A percentile compares a stretch with the other conserved stretches of the same genome.
phyloP scores from a whole-genome alignment of 257 asterid genomes.

The Capsicum rhomboideum region DNA sequence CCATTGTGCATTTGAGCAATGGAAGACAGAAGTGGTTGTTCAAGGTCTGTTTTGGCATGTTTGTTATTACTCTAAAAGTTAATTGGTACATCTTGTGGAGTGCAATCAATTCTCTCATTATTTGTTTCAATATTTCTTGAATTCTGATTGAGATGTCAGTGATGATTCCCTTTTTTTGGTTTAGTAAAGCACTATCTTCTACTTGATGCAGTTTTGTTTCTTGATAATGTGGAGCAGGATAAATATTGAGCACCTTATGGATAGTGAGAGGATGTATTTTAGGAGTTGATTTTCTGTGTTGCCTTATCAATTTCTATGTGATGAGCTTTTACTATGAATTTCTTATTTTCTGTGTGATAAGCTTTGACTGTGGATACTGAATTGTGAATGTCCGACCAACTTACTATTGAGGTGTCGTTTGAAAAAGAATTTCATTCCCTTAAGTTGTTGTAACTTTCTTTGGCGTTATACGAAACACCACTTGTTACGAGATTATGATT shows the following conservation, averaged over 20 bases:
- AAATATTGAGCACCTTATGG: background rate
- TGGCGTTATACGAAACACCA: background rate
- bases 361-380: background rate
- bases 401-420: background rate
- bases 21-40: constrained; percentile 67
- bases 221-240: background rate
- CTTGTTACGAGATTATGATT: background rate
- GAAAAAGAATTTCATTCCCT: background rate
- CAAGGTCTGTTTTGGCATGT: constrained; percentile 48
- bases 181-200: background rate
- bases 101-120: background rate
- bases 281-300: background rate
- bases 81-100: background rate
- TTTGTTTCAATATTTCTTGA: background rate
- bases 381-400: background rate
- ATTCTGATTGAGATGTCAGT: background rate
- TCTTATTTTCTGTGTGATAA: background rate
- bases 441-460: background rate
- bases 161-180: background rate
- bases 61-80: background rate
- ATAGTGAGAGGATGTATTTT: background rate
- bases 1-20: constrained; percentile 89
- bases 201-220: background rate
- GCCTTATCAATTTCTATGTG: background rate
- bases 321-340: background rate